Percentiles rank a stretch among this genome's conserved stretches.
Evolutionary conservation across 352 stramenopile species (phyloP).

Genomic region (Phytophthora cryptogea): DNA sequence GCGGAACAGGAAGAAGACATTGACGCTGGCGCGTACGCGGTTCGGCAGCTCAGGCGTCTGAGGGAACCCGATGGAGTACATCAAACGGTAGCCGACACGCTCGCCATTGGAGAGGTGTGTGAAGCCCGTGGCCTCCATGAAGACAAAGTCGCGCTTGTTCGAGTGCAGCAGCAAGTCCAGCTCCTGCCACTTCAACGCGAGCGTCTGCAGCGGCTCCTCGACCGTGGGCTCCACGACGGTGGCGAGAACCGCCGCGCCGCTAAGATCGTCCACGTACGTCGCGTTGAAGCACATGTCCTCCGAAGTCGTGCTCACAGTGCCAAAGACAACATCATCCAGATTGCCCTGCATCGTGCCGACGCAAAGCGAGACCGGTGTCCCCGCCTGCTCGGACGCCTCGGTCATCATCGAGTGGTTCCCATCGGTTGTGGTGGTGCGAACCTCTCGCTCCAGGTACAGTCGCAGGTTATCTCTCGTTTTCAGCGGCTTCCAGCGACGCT

Average conservation of each 20-base stretch:
- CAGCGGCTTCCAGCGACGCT: conserved; percentile 49
- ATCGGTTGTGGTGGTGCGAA: conserved; percentile 37
- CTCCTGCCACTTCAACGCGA: conserved; percentile 42
- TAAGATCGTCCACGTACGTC: conserved; percentile 40
- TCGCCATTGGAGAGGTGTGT: conserved; percentile 35
- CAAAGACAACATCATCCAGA: conserved; percentile 45
- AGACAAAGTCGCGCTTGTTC: conserved; percentile 47
- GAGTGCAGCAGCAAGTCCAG: conserved; percentile 31
- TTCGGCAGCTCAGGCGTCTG: conserved; percentile 37
- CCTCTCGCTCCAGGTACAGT: conserved; percentile 37
- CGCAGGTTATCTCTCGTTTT: conserved; percentile 38
- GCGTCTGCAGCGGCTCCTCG: conserved; percentile 35
- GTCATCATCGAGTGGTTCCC: conserved; percentile 34
- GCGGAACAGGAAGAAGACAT: conserved; percentile 42
- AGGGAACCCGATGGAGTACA: conserved; percentile 47
- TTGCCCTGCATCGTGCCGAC: conserved; percentile 41
- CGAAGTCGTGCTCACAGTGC: conserved; percentile 32
- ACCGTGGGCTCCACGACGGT: conserved; percentile 33
- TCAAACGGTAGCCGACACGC: conserved; percentile 41
- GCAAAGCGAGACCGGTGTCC: conserved; percentile 33
- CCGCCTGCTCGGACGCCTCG: conserved; percentile 35
- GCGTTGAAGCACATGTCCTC: conserved; percentile 42
- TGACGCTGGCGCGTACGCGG: conserved; percentile 31
- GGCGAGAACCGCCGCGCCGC: conserved; percentile 26
- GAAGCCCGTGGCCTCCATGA: conserved; percentile 44